These are phyloP conservation scores for Lolium multiflorum DNA, from an alignment of 176 grass and related monocot genomes.

Conservation along the genomic window DNA sequence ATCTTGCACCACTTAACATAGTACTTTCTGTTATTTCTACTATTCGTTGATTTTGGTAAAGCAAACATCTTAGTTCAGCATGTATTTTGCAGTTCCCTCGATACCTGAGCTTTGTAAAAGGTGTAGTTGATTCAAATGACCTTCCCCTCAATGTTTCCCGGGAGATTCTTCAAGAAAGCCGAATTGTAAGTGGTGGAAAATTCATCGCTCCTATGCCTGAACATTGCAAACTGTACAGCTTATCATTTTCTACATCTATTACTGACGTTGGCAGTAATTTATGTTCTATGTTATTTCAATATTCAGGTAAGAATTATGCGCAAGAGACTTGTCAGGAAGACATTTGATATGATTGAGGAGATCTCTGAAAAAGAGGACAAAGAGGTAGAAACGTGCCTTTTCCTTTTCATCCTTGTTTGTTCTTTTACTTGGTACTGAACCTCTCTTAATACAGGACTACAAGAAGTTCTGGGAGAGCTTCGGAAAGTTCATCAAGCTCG, in stretches of 20 bases:
- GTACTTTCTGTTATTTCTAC: neutral
- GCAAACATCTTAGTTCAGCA: slow-evolving; percentile 28
- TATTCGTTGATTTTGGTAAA: neutral
- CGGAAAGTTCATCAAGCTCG: slow-evolving; percentile 88
- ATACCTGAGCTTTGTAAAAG: slow-evolving; percentile 97
- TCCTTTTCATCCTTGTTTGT: neutral
- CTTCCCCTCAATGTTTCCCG: slow-evolving; percentile 95
- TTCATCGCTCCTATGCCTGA: neutral
- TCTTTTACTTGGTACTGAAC: slow-evolving; percentile 18
- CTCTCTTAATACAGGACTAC: slow-evolving; percentile 59
- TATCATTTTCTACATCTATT: neutral
- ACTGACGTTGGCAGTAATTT: neutral
- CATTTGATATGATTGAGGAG: slow-evolving; percentile 98
- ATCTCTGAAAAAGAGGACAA: slow-evolving; percentile 75
- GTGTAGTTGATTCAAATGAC: slow-evolving; percentile 89
- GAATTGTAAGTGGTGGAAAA: slow-evolving; percentile 74
- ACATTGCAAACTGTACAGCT: neutral
- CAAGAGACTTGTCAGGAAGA: slow-evolving; percentile 95
- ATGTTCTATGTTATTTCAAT: neutral
- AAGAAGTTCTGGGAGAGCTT: slow-evolving; percentile 98
- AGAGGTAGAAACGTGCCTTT: slow-evolving; percentile 55
- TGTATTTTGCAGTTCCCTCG: slow-evolving; percentile 74
- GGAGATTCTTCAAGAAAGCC: slow-evolving; percentile 95
- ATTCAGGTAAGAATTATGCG: slow-evolving; percentile 90
- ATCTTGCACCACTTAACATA: neutral